Evolutionary conservation across 371 early-diverging fungal genomes (phyloP), one percentile per base, ranked within the genome.

Genomic region (Apophysomyces sp.): DNA sequence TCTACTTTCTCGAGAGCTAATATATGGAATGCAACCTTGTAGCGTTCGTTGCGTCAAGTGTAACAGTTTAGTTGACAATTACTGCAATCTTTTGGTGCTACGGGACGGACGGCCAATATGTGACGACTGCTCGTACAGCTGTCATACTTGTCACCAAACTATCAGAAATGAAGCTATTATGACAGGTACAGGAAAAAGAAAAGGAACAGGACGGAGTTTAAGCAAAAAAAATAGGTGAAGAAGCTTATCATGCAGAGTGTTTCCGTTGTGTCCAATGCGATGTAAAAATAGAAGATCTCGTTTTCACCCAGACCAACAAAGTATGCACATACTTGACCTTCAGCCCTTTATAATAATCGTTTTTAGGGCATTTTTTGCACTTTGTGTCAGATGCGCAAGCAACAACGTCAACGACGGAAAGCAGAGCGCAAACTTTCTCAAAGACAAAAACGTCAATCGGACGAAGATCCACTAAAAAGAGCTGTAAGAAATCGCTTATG

Each of bases 141-240:
- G 95, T 71, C 84, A 87, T 63, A 76, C 86, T 26, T 95, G 95
- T 72, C 81, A 79, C 55, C 77, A 89, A 61, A 89, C 91, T 13
- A 95, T 95, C 55, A 86, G 86, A 18, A 94, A 93, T 62, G 94
- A 94, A 69, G 94, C 94, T 41, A 91, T 94, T 55, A 91, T 92
- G 78, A 95, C 94, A 40, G 91, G 90, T 82, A 73, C 5, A 11
- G 21, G 37, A 60, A 30, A 31, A 12, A 13, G 28, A 55, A 60
- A 30, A 49, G 36, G 29, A 30, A 37, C 9, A 56, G 7, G 1
- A 37, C n/a, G 40, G 44, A 34, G 11, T 24, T 30, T 62, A 26
- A 55, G 29, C 18, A 51, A 55, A 32, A 55, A 57, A 9, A 34
- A 41, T 61, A 88, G 90, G 88, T 16, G 91, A 92, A 27, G 92